Evolutionary conservation across 257 asterid species (phyloP).

Genomic region (Nicotiana benthamiana): DNA sequence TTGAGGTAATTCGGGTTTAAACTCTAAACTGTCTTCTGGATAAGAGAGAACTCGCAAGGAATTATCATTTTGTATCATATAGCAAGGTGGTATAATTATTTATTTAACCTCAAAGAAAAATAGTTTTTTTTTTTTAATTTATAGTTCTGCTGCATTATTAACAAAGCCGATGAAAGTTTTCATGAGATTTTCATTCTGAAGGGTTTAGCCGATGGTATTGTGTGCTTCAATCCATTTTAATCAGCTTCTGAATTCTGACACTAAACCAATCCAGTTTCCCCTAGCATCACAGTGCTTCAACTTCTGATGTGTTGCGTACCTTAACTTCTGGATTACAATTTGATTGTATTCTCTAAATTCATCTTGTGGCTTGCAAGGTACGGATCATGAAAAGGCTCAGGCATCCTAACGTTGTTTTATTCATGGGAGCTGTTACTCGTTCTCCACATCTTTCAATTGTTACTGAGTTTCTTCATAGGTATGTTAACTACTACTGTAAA

Average conservation of each 20-base stretch:
- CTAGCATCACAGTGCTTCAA: background rate
- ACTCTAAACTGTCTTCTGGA: background rate
- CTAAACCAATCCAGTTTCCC: background rate
- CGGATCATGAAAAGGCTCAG: constrained; percentile 80
- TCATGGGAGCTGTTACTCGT: constrained; percentile 97
- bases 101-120: background rate
- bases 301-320: background rate
- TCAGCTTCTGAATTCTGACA: background rate
- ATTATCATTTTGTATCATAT: background rate
- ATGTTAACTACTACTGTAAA: constrained; percentile 21
- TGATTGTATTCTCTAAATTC: constrained; percentile 11
- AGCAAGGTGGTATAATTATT: background rate
- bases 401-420: constrained; percentile 91
- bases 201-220: background rate
- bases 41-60: background rate
- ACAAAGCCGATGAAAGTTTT: background rate
- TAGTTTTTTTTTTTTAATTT: no score
- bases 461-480: constrained; percentile 96
- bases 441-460: constrained; percentile 93
- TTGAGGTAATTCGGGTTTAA: background rate
- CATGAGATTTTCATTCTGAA: background rate
- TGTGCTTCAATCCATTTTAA: background rate
- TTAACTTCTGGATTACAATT: constrained; percentile 14
- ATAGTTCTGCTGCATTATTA: background rate
- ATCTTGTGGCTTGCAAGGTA: constrained; percentile 43